Percentiles rank a stretch among this genome's conserved stretches.
Evolutionary conservation across 139 green algal genomes (phyloP).

Genomic region (Chlamydomonas sp.): DNA sequence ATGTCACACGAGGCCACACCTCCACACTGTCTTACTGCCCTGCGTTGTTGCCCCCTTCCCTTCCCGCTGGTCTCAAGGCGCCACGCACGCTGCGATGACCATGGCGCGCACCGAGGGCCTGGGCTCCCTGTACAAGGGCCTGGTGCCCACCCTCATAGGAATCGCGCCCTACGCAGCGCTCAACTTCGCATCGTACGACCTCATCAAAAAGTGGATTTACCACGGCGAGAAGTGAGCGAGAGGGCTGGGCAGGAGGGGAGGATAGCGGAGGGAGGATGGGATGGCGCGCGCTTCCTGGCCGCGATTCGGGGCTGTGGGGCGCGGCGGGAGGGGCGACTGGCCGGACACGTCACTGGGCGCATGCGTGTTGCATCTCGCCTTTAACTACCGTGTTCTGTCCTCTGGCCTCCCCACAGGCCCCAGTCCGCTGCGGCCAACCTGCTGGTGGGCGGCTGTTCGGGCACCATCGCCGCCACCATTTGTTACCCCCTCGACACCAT

Average conservation of each 20-base stretch:
- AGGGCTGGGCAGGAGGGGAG: neutral
- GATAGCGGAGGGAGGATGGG: neutral
- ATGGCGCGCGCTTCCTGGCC: too few species aligned
- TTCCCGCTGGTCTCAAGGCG: constrained; percentile 52
- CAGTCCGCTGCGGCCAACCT: constrained; percentile 80
- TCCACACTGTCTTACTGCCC: too few species aligned
- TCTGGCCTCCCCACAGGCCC: constrained; percentile 36
- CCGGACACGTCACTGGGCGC: neutral
- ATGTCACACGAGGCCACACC: too few species aligned
- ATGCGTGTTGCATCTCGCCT: neutral
- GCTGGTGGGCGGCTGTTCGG: constrained; percentile 73
- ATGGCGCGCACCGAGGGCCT: constrained; percentile 76
- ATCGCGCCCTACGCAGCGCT: constrained; percentile 96
- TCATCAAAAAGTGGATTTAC: constrained; percentile 84
- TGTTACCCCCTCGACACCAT: constrained; percentile 96
- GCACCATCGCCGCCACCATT: constrained; percentile 79
- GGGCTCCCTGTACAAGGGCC: constrained; percentile 82
- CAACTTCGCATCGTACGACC: constrained; percentile 96
- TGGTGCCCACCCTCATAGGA: constrained; percentile 92
- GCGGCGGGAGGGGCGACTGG: too few species aligned
- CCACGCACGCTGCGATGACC: constrained; percentile 57
- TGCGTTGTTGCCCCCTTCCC: too few species aligned
- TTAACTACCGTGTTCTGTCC: neutral
- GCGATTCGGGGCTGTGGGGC: too few species aligned
- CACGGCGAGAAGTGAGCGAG: constrained; percentile 58